Evolutionary conservation across 2,329 filamentous ascomycete species (phyloP).

Genomic region (Tolypocladium guangdongense): DNA sequence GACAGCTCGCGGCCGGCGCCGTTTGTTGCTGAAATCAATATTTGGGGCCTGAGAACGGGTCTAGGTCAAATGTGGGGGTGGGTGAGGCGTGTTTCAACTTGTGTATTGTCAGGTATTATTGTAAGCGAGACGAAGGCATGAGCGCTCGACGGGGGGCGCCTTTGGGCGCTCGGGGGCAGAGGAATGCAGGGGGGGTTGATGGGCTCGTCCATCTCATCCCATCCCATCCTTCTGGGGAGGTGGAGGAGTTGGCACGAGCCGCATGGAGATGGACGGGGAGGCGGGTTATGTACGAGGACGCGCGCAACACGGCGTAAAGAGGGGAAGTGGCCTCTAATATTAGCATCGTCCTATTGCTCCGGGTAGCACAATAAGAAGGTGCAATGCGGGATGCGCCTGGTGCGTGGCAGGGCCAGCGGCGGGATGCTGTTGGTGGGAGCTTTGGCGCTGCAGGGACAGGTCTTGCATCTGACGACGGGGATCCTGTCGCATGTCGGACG

Average conservation of each 20-base stretch:
- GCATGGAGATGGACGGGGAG: neutral
- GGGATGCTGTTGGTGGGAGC: neutral
- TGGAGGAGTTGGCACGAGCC: neutral
- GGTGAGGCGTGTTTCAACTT: neutral
- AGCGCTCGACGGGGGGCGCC: neutral
- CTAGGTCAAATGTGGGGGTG: neutral
- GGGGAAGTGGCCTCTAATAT: neutral
- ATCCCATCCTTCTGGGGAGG: too few relatives aligned
- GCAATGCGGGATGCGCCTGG: neutral
- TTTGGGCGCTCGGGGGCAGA: neutral
- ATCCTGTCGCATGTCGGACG: neutral
- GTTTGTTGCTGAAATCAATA: slow-evolving; percentile 1
- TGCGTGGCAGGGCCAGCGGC: neutral
- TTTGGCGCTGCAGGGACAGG: slow-evolving; percentile 1
- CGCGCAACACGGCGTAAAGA: neutral
- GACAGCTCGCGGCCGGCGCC: neutral
- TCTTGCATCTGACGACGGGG: neutral
- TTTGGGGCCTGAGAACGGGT: neutral
- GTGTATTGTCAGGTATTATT: neutral
- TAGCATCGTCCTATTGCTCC: too few relatives aligned
- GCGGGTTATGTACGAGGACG: neutral
- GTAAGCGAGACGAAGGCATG: neutral
- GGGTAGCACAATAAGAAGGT: neutral
- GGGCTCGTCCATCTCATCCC: neutral
- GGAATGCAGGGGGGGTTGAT: neutral